Conservation (phyloP, 768 basidiomycete species). For the Trametes gibbosa region DNA sequence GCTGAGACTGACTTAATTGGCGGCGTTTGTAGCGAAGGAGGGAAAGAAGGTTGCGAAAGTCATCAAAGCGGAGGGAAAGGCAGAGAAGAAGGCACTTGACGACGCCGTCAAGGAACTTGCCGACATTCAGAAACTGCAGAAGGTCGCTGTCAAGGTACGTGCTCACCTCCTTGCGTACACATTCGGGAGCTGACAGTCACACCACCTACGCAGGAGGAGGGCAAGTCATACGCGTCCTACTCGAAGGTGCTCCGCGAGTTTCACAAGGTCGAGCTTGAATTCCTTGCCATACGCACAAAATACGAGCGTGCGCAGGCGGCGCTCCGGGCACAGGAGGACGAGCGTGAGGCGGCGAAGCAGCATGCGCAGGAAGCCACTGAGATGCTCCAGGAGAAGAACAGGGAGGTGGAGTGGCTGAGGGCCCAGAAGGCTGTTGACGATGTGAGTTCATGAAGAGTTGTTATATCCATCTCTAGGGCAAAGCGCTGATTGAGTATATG, state of each 20-base stretch:
- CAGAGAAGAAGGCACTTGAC: conserved; percentile 60
- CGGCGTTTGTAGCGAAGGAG: conserved; percentile 45
- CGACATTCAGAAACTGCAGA: conserved; percentile 69
- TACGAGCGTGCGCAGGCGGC: conserved; percentile 52
- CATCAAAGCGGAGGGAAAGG: conserved; percentile 65
- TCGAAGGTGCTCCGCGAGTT: conserved; percentile 51
- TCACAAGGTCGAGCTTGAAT: conserved; percentile 63
- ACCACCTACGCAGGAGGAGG: conserved; percentile 49
- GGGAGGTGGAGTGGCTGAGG: conserved; percentile 68
- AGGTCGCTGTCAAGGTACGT: conserved; percentile 55
- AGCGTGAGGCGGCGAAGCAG: conserved; percentile 47
- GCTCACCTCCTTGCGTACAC: background rate
- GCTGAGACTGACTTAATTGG: background rate
- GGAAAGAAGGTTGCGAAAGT: conserved; percentile 64
- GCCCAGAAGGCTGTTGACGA: conserved; percentile 69
- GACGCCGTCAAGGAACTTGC: conserved; percentile 64
- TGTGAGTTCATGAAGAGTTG: conserved; percentile 19
- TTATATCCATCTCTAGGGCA: background rate
- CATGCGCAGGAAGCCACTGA: conserved; percentile 58
- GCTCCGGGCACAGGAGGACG: conserved; percentile 25
- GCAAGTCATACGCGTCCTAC: conserved; percentile 51
- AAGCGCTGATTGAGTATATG: background rate
- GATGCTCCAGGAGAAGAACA: conserved; percentile 66
- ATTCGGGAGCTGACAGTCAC: too few relatives aligned
- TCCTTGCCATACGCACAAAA: conserved; percentile 58